Evolutionary conservation across 495 filamentous ascomycete genomes (phyloP).

Genomic region (Eremomyces bilateralis): DNA sequence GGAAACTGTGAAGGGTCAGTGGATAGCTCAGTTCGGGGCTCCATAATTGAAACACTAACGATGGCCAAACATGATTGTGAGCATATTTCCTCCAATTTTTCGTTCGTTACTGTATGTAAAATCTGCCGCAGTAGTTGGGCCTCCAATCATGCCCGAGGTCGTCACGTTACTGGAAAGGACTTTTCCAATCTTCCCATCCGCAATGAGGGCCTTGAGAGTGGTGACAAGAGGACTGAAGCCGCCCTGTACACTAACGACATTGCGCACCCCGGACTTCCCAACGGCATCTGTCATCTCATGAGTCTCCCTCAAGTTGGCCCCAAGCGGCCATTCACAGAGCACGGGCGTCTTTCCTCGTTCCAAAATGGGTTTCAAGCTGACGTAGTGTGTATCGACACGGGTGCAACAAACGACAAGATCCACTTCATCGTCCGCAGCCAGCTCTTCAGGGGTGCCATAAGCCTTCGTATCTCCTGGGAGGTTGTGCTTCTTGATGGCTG

Average conservation of each 20-base stretch:
- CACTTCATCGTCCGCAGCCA: constrained; percentile 9
- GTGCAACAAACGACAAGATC: constrained; percentile 9
- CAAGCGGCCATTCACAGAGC: constrained; percentile 9
- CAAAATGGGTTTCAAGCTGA: constrained; percentile 2
- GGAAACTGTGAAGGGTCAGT: no score
- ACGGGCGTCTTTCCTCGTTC: constrained; percentile 9
- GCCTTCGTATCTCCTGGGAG: constrained; percentile 7
- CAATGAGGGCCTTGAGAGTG: constrained; percentile 5
- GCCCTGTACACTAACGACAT: constrained; percentile 6
- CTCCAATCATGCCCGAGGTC: constrained; percentile 6
- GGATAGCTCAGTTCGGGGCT: no score
- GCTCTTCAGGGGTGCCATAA: constrained; percentile 6
- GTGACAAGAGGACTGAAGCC: not conserved
- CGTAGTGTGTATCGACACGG: constrained; percentile 6
- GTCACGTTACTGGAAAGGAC: no score
- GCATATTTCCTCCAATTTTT: not conserved
- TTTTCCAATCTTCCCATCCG: constrained; percentile 4
- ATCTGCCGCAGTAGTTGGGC: not conserved
- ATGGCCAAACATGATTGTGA: not conserved
- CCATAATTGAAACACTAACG: no score
- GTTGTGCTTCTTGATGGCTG: constrained; percentile 4
- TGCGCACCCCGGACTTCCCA: not conserved
- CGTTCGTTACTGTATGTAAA: not conserved
- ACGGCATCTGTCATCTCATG: constrained; percentile 1
- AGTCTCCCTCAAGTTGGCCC: constrained; percentile 1